Base-by-base conservation (phyloP, 2,329 filamentous ascomycete species). In the Tolypocladium tundrense region DNA sequence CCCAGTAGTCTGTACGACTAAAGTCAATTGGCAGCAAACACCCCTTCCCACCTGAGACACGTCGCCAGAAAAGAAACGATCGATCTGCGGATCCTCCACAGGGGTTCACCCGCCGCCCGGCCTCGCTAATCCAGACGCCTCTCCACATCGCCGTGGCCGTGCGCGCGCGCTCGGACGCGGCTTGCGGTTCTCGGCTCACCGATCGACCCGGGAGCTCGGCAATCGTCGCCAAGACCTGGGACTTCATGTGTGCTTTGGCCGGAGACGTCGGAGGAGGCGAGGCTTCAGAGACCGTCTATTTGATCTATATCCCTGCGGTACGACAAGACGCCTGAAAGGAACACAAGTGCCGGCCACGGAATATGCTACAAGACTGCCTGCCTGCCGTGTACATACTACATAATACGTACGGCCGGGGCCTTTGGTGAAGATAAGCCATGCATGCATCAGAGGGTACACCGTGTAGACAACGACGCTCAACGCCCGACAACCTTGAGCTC, bases 401-500 rank as follows among this genome's bases (percentile, higher is more conserved):
- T 27, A 27, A 27, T 27, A 27, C 24, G 24, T 27, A 27, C 3
- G 24, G 24, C 24, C 24, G 24, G 24, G 24, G 24, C 24, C 24
- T 27, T 27, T 27, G 24, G 24, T 39, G 13, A 39, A 4, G 4
- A 13, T 16, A 39, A 16, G 37, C 37, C 6, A 14, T 16, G 37
- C 5, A 39, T 13, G 35, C 35, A 37, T 37, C 35, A 4, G 13
- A 37, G 13, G 13, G 35, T 5, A 14, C 11, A 16, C 3, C 9
- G 10, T 1, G 16, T 11, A 16, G 4, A 35, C n/a, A 31, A 21
- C 33, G 39, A 51, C 13, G 3, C 10, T 62, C 43, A 69, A 19
- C 67, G 66, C 27, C 63, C 62, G 5, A 69, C 58, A 0, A 62
- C n/a, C 57, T 63, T 67, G 3, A 71, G 57, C 57, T 71, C 69